Conservation (phyloP, 2,329 filamentous ascomycete genomes). For the Cucurbitaria berberidis region DNA sequence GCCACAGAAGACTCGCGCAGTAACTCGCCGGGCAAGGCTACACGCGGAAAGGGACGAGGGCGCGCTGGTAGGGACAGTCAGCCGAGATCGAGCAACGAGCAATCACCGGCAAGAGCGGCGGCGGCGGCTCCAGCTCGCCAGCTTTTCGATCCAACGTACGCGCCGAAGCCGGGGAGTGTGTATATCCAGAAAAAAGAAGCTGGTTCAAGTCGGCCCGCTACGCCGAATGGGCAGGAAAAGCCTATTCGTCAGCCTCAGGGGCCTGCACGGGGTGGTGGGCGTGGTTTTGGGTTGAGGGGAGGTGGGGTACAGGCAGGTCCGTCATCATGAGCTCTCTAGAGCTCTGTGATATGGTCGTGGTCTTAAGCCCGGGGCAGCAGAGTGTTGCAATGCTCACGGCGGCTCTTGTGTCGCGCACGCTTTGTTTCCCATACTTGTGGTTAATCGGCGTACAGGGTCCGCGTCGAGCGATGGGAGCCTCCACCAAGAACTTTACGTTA, state of each 20-base stretch:
- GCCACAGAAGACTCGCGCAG: constrained; percentile 45
- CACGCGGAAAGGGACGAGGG: constrained; percentile 46
- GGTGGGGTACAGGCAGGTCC: constrained; percentile 19
- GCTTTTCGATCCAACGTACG: constrained; percentile 78
- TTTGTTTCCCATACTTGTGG: neutral
- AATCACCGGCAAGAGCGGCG: constrained; percentile 41
- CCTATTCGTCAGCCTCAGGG: constrained; percentile 77
- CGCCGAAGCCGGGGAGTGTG: constrained; percentile 65
- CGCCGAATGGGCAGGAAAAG: constrained; percentile 68
- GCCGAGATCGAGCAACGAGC: constrained; percentile 46
- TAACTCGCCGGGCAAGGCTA: constrained; percentile 41
- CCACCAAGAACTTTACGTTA: neutral
- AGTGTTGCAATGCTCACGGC: neutral
- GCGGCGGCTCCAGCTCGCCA: constrained; percentile 57
- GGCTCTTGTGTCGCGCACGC: neutral
- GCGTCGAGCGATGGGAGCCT: neutral
- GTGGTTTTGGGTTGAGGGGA: constrained; percentile 74
- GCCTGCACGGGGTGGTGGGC: constrained; percentile 77
- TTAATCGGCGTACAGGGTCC: neutral
- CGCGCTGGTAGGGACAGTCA: constrained; percentile 48
- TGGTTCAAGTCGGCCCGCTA: constrained; percentile 56
- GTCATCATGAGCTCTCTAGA: constrained; percentile 15
- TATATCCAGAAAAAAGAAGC: constrained; percentile 53
- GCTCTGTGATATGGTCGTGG: neutral
- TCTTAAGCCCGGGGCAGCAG: neutral